A percentile compares a stretch with the other conserved stretches of the same genome.
phyloP scores from a whole-genome alignment of 1,284 basidiomycete genomes.

The Microbotryum lychnidis-dioicae region DNA sequence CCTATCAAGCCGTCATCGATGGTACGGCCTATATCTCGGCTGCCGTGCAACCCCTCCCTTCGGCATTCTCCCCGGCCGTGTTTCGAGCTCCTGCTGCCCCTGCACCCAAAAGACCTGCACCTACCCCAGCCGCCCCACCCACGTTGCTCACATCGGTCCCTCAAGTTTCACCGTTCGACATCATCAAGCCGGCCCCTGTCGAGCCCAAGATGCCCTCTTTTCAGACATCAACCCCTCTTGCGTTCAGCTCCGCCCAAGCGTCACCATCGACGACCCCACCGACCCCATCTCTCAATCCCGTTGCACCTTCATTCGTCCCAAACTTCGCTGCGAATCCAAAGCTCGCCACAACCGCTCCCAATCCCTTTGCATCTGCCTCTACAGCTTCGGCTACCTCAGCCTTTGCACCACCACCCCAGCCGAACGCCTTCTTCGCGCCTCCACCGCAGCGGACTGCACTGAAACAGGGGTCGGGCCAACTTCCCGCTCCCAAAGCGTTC shows the following conservation, averaged over 20 bases:
- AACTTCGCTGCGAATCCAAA: no score
- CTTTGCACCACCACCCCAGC: not conserved
- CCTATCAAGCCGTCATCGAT: constrained; percentile 67
- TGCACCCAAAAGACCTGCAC: not conserved
- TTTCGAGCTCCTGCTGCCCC: not conserved
- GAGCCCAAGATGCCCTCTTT: not conserved
- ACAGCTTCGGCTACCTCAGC: not conserved
- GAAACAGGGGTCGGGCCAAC: not conserved
- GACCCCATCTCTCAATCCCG: not conserved
- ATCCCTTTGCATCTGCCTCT: not conserved
- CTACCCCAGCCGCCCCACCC: not conserved
- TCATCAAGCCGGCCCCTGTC: not conserved
- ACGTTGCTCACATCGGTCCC: not conserved
- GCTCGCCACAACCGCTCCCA: not conserved
- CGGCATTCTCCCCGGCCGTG: not conserved
- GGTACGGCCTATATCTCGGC: constrained; percentile 46
- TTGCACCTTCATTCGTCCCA: not conserved
- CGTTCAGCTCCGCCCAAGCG: not conserved
- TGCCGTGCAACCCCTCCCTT: constrained; percentile 2
- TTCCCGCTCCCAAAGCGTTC: not conserved
- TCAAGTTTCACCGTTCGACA: not conserved
- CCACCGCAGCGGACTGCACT: not conserved
- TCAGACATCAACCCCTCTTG: not conserved
- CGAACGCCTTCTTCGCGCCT: not conserved
- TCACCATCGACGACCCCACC: not conserved